phyloP scores from a whole-genome alignment of 164 flowering plant genomes.

The Amborella trichopoda region DNA sequence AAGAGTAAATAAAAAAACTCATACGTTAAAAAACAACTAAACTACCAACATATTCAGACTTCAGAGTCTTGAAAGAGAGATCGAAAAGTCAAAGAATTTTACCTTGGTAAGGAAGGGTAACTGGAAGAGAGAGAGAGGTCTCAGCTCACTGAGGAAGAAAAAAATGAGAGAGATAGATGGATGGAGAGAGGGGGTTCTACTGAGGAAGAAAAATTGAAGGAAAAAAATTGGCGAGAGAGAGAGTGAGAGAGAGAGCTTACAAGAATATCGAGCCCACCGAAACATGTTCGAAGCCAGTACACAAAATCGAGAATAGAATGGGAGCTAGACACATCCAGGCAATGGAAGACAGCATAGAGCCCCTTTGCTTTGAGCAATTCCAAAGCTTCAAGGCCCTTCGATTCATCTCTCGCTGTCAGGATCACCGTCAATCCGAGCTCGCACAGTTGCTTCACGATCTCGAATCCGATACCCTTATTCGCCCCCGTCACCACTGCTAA shows the following conservation, averaged over 20 bases:
- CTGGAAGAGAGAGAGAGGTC: too few relatives aligned
- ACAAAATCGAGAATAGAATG: constrained; percentile 41
- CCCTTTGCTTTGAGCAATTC: constrained; percentile 28
- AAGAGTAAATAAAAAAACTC: too few relatives aligned
- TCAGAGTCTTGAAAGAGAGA: too few relatives aligned
- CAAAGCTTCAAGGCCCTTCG: constrained; percentile 39
- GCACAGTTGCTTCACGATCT: constrained; percentile 45
- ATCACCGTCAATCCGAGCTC: constrained; percentile 60
- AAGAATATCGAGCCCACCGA: constrained; percentile 48
- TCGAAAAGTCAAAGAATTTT: too few relatives aligned
- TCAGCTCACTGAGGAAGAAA: too few relatives aligned
- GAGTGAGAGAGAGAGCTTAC: constrained; percentile 34
- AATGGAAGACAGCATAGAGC: constrained; percentile 25
- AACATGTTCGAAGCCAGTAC: constrained; percentile 26
- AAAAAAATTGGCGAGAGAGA: too few relatives aligned
- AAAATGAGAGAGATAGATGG: too few relatives aligned
- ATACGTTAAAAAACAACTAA: too few relatives aligned
- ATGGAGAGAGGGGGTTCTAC: too few relatives aligned
- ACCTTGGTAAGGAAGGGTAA: too few relatives aligned
- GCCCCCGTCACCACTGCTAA: constrained; percentile 75
- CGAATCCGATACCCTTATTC: constrained; percentile 77
- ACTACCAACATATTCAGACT: too few relatives aligned
- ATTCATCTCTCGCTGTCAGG: constrained; percentile 50
- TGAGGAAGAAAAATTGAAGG: too few relatives aligned
- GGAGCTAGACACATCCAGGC: constrained; percentile 48